Conservation (phyloP, 495 filamentous ascomycete genomes). For the Penicillium nucicola region DNA sequence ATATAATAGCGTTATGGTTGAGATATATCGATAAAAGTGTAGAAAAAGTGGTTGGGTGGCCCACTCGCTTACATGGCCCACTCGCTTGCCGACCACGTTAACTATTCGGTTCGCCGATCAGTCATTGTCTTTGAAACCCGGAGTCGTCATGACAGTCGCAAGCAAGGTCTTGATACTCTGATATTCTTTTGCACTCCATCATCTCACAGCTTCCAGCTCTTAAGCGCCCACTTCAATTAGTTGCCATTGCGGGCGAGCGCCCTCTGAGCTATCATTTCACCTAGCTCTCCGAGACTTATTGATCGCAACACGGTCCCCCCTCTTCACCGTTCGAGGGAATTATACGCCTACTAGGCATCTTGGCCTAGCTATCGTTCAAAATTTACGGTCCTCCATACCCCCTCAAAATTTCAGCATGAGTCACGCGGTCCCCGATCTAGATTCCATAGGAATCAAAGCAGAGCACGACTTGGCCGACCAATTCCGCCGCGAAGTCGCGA, state of each 20-base stretch:
- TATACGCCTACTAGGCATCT: neutral
- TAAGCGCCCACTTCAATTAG: neutral
- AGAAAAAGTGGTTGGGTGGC: too few relatives aligned
- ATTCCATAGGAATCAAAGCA: slow-evolving; percentile 58
- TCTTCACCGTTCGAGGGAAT: neutral
- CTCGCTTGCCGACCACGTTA: too few relatives aligned
- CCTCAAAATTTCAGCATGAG: slow-evolving; percentile 30
- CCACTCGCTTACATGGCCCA: too few relatives aligned
- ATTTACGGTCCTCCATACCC: neutral
- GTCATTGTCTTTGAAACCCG: slow-evolving; percentile 11
- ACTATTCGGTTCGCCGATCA: slow-evolving; percentile 5
- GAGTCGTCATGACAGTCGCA: slow-evolving; percentile 1
- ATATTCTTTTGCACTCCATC: neutral
- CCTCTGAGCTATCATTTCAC: slow-evolving; percentile 3
- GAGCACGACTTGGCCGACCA: slow-evolving; percentile 52
- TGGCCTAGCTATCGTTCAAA: neutral
- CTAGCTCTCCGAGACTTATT: slow-evolving; percentile 1
- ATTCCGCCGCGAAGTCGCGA: slow-evolving; percentile 71
- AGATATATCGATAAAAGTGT: too few relatives aligned
- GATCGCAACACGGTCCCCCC: neutral
- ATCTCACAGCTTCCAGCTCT: neutral
- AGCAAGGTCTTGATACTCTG: neutral
- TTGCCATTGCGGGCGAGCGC: slow-evolving; percentile 6
- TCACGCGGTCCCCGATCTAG: slow-evolving; percentile 47
- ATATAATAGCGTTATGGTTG: too few relatives aligned